Percentiles rank a stretch among this genome's conserved stretches.
Evolutionary conservation across 306 rosid species (phyloP).

Genomic region (Pachyrhizus erosus): DNA sequence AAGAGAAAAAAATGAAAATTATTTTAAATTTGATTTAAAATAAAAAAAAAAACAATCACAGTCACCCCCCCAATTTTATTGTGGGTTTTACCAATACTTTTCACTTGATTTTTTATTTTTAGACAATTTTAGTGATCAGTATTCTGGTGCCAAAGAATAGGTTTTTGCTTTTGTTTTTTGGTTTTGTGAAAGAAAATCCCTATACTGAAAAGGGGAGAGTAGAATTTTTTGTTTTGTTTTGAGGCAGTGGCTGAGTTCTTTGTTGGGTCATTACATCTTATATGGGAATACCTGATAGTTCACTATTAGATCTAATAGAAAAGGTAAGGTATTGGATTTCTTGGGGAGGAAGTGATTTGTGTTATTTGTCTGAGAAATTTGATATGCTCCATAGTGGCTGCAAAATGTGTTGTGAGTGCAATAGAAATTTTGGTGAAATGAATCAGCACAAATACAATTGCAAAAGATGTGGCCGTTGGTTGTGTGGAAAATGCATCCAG

Average conservation of each 20-base stretch:
- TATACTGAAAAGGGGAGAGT: slow-evolving; percentile 43
- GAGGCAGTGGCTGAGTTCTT: slow-evolving; percentile 51
- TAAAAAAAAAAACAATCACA: slow-evolving; percentile 43
- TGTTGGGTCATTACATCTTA: slow-evolving; percentile 55
- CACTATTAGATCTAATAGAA: slow-evolving; percentile 71
- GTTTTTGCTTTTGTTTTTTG: slow-evolving; percentile 28
- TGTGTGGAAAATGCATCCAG: slow-evolving; percentile 70
- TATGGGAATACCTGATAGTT: slow-evolving; percentile 98
- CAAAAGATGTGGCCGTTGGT: slow-evolving; percentile 72
- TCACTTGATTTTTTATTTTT: slow-evolving; percentile 41
- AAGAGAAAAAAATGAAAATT: slow-evolving; percentile 36
- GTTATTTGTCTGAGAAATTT: slow-evolving; percentile 51
- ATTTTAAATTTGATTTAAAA: slow-evolving; percentile 32
- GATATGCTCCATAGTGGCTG: slow-evolving; percentile 56
- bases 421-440: slow-evolving; percentile 42
- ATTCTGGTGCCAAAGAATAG: slow-evolving; percentile 49
- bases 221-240: slow-evolving; percentile 28
- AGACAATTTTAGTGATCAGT: slow-evolving; percentile 43
- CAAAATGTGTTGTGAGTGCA: slow-evolving; percentile 80
- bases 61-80: slow-evolving; percentile 74
- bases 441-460: slow-evolving; percentile 58
- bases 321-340: slow-evolving; percentile 74
- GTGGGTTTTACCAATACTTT: slow-evolving; percentile 60
- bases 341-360: slow-evolving; percentile 54
- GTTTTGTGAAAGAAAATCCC: slow-evolving; percentile 44